A percentile compares a stretch with the other conserved stretches of the same genome.
Conservation (phyloP, 2,329 filamentous ascomycete species). For the Pseudocercospora fuligena region DNA sequence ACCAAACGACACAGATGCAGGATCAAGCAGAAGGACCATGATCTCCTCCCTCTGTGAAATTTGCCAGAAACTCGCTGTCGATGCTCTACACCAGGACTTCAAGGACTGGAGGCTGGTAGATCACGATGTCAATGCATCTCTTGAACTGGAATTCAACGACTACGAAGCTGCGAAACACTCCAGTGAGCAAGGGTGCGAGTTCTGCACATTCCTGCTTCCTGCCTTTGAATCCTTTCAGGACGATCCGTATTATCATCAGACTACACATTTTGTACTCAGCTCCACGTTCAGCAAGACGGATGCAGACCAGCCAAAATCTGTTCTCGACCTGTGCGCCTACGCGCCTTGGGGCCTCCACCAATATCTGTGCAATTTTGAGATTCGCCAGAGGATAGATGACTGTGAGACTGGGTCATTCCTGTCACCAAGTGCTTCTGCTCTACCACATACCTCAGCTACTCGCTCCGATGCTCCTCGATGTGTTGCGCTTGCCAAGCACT, state of each 20-base stretch:
- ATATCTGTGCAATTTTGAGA: not conserved
- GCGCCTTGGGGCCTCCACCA: not conserved
- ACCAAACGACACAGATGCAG: too few relatives aligned
- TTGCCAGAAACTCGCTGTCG: not conserved
- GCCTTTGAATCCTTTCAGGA: not conserved
- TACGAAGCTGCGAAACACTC: not conserved
- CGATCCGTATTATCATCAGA: not conserved
- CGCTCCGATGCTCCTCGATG: not conserved
- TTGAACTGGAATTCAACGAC: not conserved
- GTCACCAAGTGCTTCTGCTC: not conserved
- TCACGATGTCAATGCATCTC: not conserved
- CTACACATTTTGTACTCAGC: not conserved
- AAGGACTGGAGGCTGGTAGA: not conserved
- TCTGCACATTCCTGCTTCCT: not conserved
- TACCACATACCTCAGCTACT: not conserved
- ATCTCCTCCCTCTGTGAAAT: not conserved
- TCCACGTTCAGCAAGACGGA: not conserved
- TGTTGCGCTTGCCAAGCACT: not conserved
- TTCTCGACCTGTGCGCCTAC: not conserved
- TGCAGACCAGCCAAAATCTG: not conserved
- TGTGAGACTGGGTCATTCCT: not conserved
- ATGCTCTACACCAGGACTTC: not conserved
- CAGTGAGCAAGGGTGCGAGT: not conserved
- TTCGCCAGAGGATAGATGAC: not conserved
- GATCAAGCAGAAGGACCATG: not conserved